Percentiles rank a stretch among this genome's conserved stretches.
Evolutionary conservation across 2,329 filamentous ascomycete genomes (phyloP).

Genomic region (Hypoxylon sp.): DNA sequence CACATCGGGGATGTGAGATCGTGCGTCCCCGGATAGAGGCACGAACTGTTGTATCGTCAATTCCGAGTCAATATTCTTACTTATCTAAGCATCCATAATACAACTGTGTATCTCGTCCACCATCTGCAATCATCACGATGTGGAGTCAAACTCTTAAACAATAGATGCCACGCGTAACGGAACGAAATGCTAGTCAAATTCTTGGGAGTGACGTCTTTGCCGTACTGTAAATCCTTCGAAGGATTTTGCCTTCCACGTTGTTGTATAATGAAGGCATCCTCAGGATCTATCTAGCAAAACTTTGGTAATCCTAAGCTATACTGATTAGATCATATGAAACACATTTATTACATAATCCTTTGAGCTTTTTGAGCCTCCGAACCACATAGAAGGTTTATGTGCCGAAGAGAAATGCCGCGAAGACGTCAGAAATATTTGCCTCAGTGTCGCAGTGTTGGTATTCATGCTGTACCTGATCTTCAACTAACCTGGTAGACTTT

Average conservation of each 20-base stretch:
- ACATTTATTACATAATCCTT: not conserved
- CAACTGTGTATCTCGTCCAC: constrained; percentile 1
- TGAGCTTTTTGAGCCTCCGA: not conserved
- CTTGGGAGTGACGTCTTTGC: not conserved
- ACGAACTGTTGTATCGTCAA: not conserved
- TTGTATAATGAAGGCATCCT: not conserved
- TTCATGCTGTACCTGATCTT: not conserved
- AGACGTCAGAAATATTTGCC: not conserved
- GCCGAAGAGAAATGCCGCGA: not conserved
- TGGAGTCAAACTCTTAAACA: constrained; percentile 15
- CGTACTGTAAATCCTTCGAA: constrained; percentile 5
- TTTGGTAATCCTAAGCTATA: not conserved
- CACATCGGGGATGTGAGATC: not conserved
- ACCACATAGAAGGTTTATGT: not conserved
- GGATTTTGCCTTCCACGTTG: constrained; percentile 7
- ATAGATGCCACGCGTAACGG: constrained; percentile 9
- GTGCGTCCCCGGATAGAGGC: not conserved
- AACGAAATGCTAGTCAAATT: constrained; percentile 1
- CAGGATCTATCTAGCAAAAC: not conserved
- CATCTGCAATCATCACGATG: not conserved
- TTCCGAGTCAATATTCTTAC: not conserved
- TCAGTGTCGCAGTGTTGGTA: not conserved
- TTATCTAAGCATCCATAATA: not conserved
- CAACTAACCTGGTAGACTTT: not conserved
- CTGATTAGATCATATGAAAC: not conserved